phyloP scores from a whole-genome alignment of 169 alveolate species.

The Plasmodium ovale region DNA sequence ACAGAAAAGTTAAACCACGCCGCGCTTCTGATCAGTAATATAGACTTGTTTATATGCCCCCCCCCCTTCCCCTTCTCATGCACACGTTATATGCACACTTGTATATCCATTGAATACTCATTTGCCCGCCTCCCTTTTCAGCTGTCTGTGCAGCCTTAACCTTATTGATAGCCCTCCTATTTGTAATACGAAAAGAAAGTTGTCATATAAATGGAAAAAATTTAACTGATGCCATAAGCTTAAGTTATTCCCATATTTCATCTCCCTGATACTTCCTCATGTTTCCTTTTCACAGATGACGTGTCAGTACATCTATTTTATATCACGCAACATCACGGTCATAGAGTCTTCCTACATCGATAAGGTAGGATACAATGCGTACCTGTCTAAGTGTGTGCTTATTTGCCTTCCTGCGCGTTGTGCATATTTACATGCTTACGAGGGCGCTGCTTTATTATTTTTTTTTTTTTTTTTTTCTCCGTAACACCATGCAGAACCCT shows the following conservation, averaged over 20 bases:
- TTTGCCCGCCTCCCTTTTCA: background rate
- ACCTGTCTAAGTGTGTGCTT: too few relatives aligned
- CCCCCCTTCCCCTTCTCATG: background rate
- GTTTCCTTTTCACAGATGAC: conserved; percentile 28
- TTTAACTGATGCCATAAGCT: too few relatives aligned
- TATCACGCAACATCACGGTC: conserved; percentile 36
- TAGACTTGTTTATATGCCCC: background rate
- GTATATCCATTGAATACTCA: background rate
- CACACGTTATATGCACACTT: background rate
- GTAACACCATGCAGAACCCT: conserved; percentile 18
- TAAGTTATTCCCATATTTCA: background rate
- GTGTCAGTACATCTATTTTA: conserved; percentile 53
- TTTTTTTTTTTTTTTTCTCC: conserved; percentile 1
- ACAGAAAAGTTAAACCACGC: conserved; percentile 23
- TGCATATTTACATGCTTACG: too few relatives aligned
- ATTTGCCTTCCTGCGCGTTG: too few relatives aligned
- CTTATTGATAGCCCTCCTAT: conserved; percentile 29
- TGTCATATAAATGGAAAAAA: too few relatives aligned
- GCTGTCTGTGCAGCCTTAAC: conserved; percentile 50
- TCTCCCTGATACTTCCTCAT: background rate
- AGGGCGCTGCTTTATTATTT: too few relatives aligned
- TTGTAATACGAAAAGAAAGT: conserved; percentile 25
- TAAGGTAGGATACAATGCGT: too few relatives aligned
- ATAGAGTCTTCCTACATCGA: conserved; percentile 62
- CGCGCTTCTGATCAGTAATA: conserved; percentile 44